Evolutionary conservation across 768 basidiomycete species (phyloP).

Genomic region (Myochromella boudieri): DNA sequence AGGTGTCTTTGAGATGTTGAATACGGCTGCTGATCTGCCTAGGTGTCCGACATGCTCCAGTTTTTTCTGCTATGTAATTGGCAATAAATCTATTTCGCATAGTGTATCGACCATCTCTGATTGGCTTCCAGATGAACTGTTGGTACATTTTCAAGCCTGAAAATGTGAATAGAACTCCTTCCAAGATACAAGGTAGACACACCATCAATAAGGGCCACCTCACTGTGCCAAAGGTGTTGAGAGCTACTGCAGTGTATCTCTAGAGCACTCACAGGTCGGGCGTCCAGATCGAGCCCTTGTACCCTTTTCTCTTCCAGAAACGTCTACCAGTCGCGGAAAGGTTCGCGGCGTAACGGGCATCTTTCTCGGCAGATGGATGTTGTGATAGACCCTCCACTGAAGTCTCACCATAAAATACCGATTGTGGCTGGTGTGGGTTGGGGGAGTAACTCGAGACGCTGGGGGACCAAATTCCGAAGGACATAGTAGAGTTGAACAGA

Average conservation of each 20-base stretch:
- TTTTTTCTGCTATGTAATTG: constrained; percentile 51
- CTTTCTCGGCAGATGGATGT: constrained; percentile 37
- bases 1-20: constrained; percentile 54
- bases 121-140: constrained; percentile 47
- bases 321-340: constrained; percentile 46
- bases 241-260: not conserved
- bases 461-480: not conserved
- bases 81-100: constrained; percentile 64
- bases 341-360: constrained; percentile 25
- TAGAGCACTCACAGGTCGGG: constrained; percentile 45
- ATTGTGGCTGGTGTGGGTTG: constrained; percentile 16
- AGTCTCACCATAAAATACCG: constrained; percentile 30
- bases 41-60: constrained; percentile 51
- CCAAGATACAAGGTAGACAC: not conserved
- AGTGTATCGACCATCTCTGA: constrained; percentile 51
- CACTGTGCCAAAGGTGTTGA: constrained; percentile 19
- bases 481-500: not conserved
- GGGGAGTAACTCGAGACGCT: not conserved
- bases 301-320: constrained; percentile 56
- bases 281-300: constrained; percentile 53
- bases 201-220: constrained; percentile 58
- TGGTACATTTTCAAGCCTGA: constrained; percentile 50
- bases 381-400: constrained; percentile 43
- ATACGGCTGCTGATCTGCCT: constrained; percentile 62
- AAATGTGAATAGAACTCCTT: not conserved